Percentiles rank a stretch among this genome's conserved stretches.
phyloP scores from a whole-genome alignment of 768 basidiomycete genomes.

The Boletus subparvulus region DNA sequence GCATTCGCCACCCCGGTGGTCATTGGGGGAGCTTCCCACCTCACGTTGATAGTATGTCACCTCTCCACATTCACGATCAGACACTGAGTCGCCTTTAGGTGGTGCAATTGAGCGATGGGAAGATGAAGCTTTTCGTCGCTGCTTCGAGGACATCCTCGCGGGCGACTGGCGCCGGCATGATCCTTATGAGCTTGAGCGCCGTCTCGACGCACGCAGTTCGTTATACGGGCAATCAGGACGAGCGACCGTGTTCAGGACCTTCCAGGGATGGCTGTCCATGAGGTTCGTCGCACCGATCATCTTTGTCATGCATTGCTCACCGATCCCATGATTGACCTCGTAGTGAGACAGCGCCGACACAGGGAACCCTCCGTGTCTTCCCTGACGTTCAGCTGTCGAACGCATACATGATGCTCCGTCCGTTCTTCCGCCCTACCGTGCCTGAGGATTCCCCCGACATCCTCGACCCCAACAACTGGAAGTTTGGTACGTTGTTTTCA shows the following conservation, averaged over 20 bases:
- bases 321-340: neutral
- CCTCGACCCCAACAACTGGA: constrained; percentile 54
- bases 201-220: constrained; percentile 60
- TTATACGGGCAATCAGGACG: constrained; percentile 59
- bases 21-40: constrained; percentile 55
- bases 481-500: constrained; percentile 37
- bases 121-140: constrained; percentile 55
- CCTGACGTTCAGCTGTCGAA: constrained; percentile 66
- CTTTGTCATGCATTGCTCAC: neutral
- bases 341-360: constrained; percentile 63
- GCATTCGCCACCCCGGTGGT: constrained; percentile 67
- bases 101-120: constrained; percentile 78
- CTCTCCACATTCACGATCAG: neutral
- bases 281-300: constrained; percentile 40
- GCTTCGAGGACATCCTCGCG: constrained; percentile 59
- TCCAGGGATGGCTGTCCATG: constrained; percentile 78
- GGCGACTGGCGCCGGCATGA: constrained; percentile 67
- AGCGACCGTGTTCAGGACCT: constrained; percentile 57
- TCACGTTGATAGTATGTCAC: constrained; percentile 51
- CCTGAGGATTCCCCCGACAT: constrained; percentile 40
- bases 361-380: constrained; percentile 70
- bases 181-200: constrained; percentile 59
- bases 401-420: constrained; percentile 70
- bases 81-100: constrained; percentile 37
- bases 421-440: constrained; percentile 65